Evolutionary conservation across 768 basidiomycete species (phyloP), one percentile per base, ranked within the genome.

Genomic region (Phanerochaete sordida): DNA sequence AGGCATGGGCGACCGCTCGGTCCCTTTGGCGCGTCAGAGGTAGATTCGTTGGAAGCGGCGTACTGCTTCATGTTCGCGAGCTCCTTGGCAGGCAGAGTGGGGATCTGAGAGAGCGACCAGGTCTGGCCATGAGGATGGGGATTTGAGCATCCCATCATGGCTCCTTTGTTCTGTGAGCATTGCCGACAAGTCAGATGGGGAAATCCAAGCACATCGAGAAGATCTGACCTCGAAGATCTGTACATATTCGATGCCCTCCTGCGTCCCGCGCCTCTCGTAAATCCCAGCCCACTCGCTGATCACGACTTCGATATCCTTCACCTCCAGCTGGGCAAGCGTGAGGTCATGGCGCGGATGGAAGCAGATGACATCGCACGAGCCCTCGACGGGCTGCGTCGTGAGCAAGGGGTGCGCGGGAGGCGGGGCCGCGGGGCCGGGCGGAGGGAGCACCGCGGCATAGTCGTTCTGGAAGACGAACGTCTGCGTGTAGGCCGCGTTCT

Each of bases 131-230:
- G 95, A 0, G 95, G 93, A 70, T 96, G 95, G 26, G 93, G 92
- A 68, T 95, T 96, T 7, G 90, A 93, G 69, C 93, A 95, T 12
- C 95, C 95, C 95, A 95, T 95, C 79, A 93, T 94, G 2, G 87
- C 74, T 2, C 95, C 95, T 74, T 95, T 95, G 57, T 69, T 68
- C 68, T 69, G 48, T 50, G 21, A 7, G 26, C 37, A 28, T 16
- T n/a, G n/a, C n/a, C n/a, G 21, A 12, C 27, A 16, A 23, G 26
- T 53, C 24, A 49, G 16, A 21, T 16, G 26, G 0, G 2, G 33
- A 21, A 44, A 9, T 31, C 26, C 16, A 39, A 46, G 30, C 44
- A 23, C 19, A 15, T 50, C 47, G 13, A 35, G 15, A 15, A 26
- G 54, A 39, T 56, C 76, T 49, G 65, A 89, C 93, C 86, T 95